These are phyloP conservation scores for Candida ponderosae DNA, from an alignment of 805 yeast genomes.

Conservation along the genomic window DNA sequence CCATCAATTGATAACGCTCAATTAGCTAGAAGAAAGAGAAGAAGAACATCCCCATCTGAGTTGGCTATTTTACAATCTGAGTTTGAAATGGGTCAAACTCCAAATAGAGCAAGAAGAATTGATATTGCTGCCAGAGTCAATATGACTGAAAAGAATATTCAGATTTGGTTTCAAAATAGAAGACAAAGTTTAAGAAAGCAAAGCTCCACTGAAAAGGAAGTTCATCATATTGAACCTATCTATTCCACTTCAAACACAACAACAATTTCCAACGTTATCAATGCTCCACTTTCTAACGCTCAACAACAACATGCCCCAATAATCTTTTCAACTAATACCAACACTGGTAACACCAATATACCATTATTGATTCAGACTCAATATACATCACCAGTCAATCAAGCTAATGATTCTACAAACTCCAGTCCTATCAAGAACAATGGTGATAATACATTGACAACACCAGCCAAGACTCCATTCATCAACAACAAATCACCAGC, in stretches of 20 bases:
- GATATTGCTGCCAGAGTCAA: slow-evolving; percentile 75
- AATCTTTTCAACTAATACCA: no score
- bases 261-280: background rate
- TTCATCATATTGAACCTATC: slow-evolving; percentile 20
- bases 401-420: background rate
- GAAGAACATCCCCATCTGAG: slow-evolving; percentile 90
- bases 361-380: background rate
- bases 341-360: no score
- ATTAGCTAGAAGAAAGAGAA: slow-evolving; percentile 86
- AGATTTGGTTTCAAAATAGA: slow-evolving; percentile 96
- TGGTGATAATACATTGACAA: slow-evolving; percentile 1
- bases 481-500: slow-evolving; percentile 3
- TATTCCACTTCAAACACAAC: slow-evolving; percentile 2
- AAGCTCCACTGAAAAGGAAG: slow-evolving; percentile 21
- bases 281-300: background rate
- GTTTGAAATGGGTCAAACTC: slow-evolving; percentile 71
- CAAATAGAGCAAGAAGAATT: slow-evolving; percentile 66
- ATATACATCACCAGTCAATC: background rate
- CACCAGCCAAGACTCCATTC: slow-evolving; percentile 14
- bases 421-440: slow-evolving; percentile 1
- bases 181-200: slow-evolving; percentile 72
- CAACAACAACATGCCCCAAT: no score
- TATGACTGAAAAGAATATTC: slow-evolving; percentile 97
- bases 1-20: slow-evolving; percentile 88
- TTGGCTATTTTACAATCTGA: slow-evolving; percentile 73